Base-by-base conservation (phyloP, 768 basidiomycete species). In the Tulasnella sp. region DNA sequence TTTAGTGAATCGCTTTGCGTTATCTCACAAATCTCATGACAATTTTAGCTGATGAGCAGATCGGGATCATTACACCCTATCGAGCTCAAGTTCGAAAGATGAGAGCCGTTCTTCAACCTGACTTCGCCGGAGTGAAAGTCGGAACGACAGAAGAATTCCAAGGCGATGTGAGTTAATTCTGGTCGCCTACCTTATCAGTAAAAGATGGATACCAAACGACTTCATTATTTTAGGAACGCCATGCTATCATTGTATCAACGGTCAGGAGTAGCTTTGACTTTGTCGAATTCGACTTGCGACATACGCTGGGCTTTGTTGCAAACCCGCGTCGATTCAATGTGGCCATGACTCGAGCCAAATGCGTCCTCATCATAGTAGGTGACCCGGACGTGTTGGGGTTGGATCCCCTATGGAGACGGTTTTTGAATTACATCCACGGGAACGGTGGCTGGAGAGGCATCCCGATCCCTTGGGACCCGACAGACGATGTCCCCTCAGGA, bases 341-440 rank as follows among this genome's bases (percentile, higher is more conserved):
- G 45, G 89, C 90, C 9, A 81, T 91, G 14, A 91, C 90, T 0
- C 88, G 90, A 22, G 89, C 89, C 0, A 86, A 90, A 80, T 87
- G 89, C 0, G 83, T 91, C 4, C 85, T 91, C 22, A 86, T 91
- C 78, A 83, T 91, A 67, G 82, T 91, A 70, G 91, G 90, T 4
- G 87, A 91, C 79, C 88, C 90, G 0, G 81, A 82, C 3, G 86
- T 90, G 2, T 85, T 91, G 3, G 86, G 85, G 1, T 83, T 89
- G 38, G 89, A 90, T 79, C 86, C 86, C 0, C 81, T 90, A 0
- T 91, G 90, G 90, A 83, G 88, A 11, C 79, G 80, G 0, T 90
- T 91, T 84, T 80, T 91, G 76, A 89, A 89, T 80, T 89, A 87
- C 78, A 83, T 90, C 25, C 81, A 88, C 77, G 58, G 72, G 15